phyloP scores from a whole-genome alignment of 768 basidiomycete genomes.

The Suillus decipiens region DNA sequence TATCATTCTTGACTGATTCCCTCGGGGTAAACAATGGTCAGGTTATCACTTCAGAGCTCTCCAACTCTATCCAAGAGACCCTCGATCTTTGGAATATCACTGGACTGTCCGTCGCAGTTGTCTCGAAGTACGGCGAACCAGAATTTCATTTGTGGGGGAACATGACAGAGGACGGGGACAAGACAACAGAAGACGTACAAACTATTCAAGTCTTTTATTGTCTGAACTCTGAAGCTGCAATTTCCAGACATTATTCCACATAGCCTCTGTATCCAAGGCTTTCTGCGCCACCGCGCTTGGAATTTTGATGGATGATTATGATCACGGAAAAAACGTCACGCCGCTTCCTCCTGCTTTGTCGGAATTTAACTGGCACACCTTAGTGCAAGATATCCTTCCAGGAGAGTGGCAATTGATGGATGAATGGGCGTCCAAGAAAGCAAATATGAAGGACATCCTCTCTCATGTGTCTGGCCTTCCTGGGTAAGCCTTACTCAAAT shows the following conservation, averaged over 20 bases:
- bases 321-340: slow-evolving; percentile 15
- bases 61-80: slow-evolving; percentile 20
- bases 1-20: too few species aligned
- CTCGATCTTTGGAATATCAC: slow-evolving; percentile 26
- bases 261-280: too few species aligned
- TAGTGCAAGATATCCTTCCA: slow-evolving; percentile 39
- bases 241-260: too few species aligned
- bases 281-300: too few species aligned
- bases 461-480: slow-evolving; percentile 43
- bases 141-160: slow-evolving; percentile 39
- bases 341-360: slow-evolving; percentile 33
- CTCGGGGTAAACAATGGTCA: neutral
- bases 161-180: slow-evolving; percentile 35
- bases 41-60: slow-evolving; percentile 23
- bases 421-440: slow-evolving; percentile 38
- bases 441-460: slow-evolving; percentile 39
- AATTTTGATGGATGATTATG: too few species aligned
- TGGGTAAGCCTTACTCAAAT: slow-evolving; percentile 22
- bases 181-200: slow-evolving; percentile 36
- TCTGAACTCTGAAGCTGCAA: too few species aligned
- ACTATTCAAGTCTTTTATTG: neutral
- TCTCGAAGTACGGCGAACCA: slow-evolving; percentile 24
- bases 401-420: slow-evolving; percentile 42
- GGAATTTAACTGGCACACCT: slow-evolving; percentile 39
- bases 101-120: slow-evolving; percentile 33